Evolutionary conservation across 1,284 basidiomycete species (phyloP).

Genomic region (Ceratobasidium sp.): DNA sequence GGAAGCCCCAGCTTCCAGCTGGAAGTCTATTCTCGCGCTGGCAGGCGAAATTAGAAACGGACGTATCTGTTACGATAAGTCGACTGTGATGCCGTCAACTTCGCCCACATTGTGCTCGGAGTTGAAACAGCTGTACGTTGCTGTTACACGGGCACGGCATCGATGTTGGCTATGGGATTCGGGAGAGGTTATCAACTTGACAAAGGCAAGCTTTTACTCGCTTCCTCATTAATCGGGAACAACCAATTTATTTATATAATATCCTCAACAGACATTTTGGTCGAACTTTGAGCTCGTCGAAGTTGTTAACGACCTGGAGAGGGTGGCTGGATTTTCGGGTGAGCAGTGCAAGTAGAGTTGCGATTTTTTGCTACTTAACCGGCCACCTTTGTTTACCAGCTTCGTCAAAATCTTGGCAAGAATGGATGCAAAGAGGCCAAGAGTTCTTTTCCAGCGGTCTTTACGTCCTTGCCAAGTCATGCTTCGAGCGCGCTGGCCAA

Average conservation of each 20-base stretch:
- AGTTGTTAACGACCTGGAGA: background rate
- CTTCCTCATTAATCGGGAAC: background rate
- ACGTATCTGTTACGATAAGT: constrained; percentile 68
- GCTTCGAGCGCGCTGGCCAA: constrained; percentile 35
- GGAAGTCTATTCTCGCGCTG: constrained; percentile 64
- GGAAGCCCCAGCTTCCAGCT: constrained; percentile 61
- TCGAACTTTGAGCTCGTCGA: background rate
- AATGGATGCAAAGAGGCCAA: constrained; percentile 30
- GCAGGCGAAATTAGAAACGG: constrained; percentile 63
- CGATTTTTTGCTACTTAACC: background rate
- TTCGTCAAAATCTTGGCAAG: constrained; percentile 13
- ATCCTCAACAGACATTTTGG: constrained; percentile 22
- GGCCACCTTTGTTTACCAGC: background rate
- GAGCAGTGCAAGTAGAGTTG: background rate
- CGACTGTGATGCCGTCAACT: constrained; percentile 45
- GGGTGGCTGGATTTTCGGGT: constrained; percentile 23
- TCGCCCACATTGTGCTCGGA: constrained; percentile 51
- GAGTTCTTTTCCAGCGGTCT: constrained; percentile 38
- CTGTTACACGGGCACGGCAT: constrained; percentile 75
- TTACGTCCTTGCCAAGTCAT: constrained; percentile 27
- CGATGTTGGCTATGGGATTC: constrained; percentile 66
- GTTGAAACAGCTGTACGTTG: constrained; percentile 76
- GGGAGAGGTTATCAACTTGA: constrained; percentile 52
- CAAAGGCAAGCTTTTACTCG: constrained; percentile 4
- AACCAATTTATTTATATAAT: background rate